These are phyloP conservation scores for Macaranga tanarius DNA, from an alignment of 441 rosid genomes.

Conservation along the genomic window DNA sequence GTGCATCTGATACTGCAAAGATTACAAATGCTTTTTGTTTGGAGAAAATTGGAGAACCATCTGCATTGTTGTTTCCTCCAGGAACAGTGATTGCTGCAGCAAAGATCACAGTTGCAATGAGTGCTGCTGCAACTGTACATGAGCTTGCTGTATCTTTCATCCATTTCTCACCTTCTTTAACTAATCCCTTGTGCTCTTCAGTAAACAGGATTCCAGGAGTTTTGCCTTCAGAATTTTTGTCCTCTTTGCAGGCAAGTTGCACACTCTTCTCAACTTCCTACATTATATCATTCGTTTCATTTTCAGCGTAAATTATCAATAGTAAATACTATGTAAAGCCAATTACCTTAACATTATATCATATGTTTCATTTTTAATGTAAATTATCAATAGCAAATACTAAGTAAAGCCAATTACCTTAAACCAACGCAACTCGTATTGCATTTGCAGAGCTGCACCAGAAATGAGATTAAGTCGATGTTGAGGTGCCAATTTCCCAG, in stretches of 20 bases:
- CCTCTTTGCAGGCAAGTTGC: constrained; percentile 8
- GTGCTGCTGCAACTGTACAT: constrained; percentile 13
- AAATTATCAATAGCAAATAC: too few relatives aligned
- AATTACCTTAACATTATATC: too few relatives aligned
- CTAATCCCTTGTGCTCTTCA: constrained; percentile 13
- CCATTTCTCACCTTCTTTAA: constrained; percentile 18
- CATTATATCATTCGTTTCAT: neutral
- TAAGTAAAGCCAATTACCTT: too few relatives aligned
- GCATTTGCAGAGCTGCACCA: too few relatives aligned
- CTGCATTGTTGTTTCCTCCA: constrained; percentile 6
- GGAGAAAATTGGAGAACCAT: constrained; percentile 10
- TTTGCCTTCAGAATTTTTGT: constrained; percentile 11
- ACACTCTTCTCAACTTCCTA: constrained; percentile 14
- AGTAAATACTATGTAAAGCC: too few relatives aligned
- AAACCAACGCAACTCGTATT: too few relatives aligned
- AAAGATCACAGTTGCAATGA: constrained; percentile 5
- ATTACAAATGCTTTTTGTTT: constrained; percentile 12
- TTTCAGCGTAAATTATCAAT: too few relatives aligned
- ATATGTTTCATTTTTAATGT: neutral
- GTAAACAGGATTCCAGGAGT: constrained; percentile 13
- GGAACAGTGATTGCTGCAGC: constrained; percentile 18
- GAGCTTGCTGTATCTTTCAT: constrained; percentile 11
- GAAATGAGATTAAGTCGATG: too few relatives aligned
- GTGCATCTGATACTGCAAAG: too few relatives aligned
- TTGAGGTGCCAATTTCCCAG: too few relatives aligned